Conservation (phyloP, 2,329 filamentous ascomycete species). For the Colletotrichum sp. region DNA sequence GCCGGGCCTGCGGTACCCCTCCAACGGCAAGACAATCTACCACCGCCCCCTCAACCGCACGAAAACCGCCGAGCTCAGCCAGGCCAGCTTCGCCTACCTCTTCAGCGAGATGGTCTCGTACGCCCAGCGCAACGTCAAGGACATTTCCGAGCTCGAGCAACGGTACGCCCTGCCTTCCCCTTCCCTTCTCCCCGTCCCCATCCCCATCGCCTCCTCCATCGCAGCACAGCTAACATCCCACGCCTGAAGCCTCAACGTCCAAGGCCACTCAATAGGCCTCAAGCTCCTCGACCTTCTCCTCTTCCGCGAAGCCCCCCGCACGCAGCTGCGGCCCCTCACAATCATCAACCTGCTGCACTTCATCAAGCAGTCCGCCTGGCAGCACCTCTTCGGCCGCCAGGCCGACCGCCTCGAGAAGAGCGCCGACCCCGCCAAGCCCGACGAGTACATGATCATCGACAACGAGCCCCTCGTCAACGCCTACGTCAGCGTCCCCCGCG, state of each 20-base stretch:
- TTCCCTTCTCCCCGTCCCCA: background rate
- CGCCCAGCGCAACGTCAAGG: constrained; percentile 87
- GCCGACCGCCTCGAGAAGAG: constrained; percentile 94
- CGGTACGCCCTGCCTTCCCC: constrained; percentile 56
- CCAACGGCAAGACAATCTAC: constrained; percentile 97
- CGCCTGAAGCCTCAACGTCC: constrained; percentile 85
- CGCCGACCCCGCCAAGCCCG: constrained; percentile 78
- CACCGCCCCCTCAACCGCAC: constrained; percentile 92
- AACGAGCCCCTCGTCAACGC: constrained; percentile 96
- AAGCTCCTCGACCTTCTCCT: constrained; percentile 95
- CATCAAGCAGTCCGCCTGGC: constrained; percentile 91
- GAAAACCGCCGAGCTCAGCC: constrained; percentile 86
- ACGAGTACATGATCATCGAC: constrained; percentile 99
- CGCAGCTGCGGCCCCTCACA: constrained; percentile 79
- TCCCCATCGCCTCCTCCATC: background rate
- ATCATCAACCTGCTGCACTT: constrained; percentile 93
- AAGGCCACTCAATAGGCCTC: constrained; percentile 92
- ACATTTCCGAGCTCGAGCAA: constrained; percentile 92
- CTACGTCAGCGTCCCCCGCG: constrained; percentile 89
- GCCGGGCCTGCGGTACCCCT: constrained; percentile 81
- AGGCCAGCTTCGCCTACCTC: constrained; percentile 92
- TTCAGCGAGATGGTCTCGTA: constrained; percentile 98
- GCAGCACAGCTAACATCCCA: background rate
- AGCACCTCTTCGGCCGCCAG: constrained; percentile 87
- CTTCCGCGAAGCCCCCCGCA: constrained; percentile 75